A percentile compares a stretch with the other conserved stretches of the same genome.
These are phyloP conservation scores for Diplosphaera chodatii DNA, from an alignment of 139 green algal genomes.

Conservation along the genomic window DNA sequence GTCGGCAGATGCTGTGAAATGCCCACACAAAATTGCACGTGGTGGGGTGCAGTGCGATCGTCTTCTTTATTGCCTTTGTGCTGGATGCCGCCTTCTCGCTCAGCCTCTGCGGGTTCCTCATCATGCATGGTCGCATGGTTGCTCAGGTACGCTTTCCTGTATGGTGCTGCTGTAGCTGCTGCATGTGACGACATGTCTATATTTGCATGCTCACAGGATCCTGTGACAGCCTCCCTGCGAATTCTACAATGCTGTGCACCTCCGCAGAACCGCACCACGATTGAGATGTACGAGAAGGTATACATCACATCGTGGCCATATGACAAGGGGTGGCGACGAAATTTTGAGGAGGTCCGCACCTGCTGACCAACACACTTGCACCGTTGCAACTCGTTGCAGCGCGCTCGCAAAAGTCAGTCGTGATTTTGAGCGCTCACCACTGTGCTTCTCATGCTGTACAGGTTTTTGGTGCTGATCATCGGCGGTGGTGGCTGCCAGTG, in stretches of 20 bases:
- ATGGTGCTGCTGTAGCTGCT: no score
- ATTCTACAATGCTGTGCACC: no score
- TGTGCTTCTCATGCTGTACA: no score
- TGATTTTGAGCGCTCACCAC: no score
- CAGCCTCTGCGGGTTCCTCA: conserved; percentile 64
- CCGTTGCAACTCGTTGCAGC: no score
- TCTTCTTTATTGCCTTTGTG: conserved; percentile 51
- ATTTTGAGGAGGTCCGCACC: conserved; percentile 71
- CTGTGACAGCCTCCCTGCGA: no score
- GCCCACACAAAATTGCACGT: conserved; percentile 11
- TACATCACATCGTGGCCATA: conserved; percentile 61
- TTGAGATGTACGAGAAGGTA: conserved; percentile 88
- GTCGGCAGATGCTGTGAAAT: no score
- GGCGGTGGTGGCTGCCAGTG: background rate
- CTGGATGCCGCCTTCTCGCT: conserved; percentile 48
- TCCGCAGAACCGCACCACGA: conserved; percentile 71
- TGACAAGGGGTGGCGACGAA: conserved; percentile 48
- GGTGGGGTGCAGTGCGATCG: conserved; percentile 31
- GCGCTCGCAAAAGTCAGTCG: no score
- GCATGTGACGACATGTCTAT: no score
- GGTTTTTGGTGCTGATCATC: background rate
- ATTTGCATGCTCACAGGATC: no score
- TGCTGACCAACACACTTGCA: no score
- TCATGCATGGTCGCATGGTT: conserved; percentile 66
- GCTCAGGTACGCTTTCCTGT: background rate